Evolutionary conservation across 306 rosid genomes (phyloP).

Genomic region (Lathyrus tuberosus): DNA sequence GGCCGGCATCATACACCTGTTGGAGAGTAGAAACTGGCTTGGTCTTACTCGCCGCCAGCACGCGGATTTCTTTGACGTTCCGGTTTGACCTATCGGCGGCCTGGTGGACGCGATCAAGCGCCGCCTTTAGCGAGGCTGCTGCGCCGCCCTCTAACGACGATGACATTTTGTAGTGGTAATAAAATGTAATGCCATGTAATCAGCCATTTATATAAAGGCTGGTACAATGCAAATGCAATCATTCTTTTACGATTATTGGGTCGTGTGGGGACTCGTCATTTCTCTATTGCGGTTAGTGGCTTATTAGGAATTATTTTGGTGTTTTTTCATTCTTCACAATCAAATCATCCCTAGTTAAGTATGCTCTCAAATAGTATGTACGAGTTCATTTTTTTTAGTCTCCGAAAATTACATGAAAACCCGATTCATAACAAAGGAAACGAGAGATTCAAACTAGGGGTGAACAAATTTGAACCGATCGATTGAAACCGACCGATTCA

Average conservation of each 20-base stretch:
- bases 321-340: not conserved
- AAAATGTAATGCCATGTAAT: not conserved
- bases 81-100: constrained; percentile 72
- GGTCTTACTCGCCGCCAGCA: constrained; percentile 91
- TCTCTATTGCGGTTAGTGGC: not conserved
- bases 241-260: not conserved
- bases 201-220: not conserved
- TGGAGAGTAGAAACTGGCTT: constrained; percentile 67
- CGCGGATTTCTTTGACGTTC: constrained; percentile 52
- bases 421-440: too few species aligned
- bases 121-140: constrained; percentile 56
- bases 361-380: too few species aligned
- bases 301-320: not conserved
- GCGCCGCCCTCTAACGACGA: constrained; percentile 35
- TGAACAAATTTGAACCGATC: too few species aligned
- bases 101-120: constrained; percentile 58
- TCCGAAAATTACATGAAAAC: too few species aligned
- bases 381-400: too few species aligned
- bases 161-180: constrained; percentile 23
- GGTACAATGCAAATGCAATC: not conserved
- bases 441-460: too few species aligned
- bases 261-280: not conserved
- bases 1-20: constrained; percentile 88
- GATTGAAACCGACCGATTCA: too few species aligned
- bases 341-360: too few species aligned